Conservation (phyloP, 2,329 filamentous ascomycete genomes). For the Hymenotorrendiella dingleyae region DNA sequence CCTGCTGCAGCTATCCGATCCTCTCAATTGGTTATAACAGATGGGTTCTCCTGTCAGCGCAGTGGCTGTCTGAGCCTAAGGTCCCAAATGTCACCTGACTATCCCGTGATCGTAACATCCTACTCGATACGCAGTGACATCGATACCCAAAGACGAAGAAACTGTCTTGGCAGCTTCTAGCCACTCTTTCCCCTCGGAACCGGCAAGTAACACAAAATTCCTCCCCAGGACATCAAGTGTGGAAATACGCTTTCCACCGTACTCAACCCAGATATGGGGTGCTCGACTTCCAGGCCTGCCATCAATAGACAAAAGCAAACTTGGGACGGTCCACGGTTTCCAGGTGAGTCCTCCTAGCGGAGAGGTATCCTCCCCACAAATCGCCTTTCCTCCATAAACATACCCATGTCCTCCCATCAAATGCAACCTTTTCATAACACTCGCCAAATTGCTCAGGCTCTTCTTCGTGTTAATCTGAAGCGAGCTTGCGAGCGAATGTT, state of each 20-base stretch:
- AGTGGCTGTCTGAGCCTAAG: no score
- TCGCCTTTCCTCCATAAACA: slow-evolving; percentile 7
- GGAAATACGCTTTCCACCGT: slow-evolving; percentile 24
- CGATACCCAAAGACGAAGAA: background rate
- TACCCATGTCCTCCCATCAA: slow-evolving; percentile 14
- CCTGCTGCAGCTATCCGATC: no score
- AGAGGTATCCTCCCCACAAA: slow-evolving; percentile 9
- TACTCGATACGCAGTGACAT: slow-evolving; percentile 14
- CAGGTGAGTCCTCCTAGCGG: slow-evolving; percentile 23
- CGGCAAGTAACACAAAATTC: slow-evolving; percentile 27
- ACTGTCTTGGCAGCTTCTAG: slow-evolving; percentile 12
- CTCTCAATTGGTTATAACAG: no score
- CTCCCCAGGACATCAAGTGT: slow-evolving; percentile 29
- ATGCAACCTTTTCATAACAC: slow-evolving; percentile 1
- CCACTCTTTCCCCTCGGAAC: slow-evolving; percentile 15
- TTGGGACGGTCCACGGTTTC: slow-evolving; percentile 28
- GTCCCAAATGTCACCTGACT: no score
- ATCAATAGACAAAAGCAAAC: slow-evolving; percentile 21
- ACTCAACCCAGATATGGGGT: slow-evolving; percentile 30
- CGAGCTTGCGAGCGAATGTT: no score
- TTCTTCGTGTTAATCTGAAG: slow-evolving; percentile 4
- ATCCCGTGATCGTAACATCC: slow-evolving; percentile 11
- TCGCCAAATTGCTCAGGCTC: background rate
- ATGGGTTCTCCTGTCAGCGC: no score
- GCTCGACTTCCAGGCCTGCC: slow-evolving; percentile 29